Percentiles rank a stretch among this genome's conserved stretches.
Evolutionary conservation across 2,329 filamentous ascomycete genomes (phyloP).

Genomic region (Neopestalotiopsis sp.): DNA sequence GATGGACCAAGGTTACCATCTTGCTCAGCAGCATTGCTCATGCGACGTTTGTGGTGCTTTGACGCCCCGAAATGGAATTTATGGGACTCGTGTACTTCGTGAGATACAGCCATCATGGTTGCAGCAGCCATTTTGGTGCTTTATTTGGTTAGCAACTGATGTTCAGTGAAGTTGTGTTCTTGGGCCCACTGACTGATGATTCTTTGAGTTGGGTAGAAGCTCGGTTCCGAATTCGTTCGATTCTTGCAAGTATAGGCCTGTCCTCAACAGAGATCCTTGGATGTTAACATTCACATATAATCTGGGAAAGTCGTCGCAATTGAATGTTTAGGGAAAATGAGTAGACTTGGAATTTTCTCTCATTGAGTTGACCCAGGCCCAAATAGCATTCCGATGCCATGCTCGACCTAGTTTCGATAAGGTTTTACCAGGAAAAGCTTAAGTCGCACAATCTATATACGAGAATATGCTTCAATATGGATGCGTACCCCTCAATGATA

Average conservation of each 20-base stretch:
- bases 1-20: slow-evolving; percentile 49
- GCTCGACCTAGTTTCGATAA: not conserved
- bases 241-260: no score
- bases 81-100: slow-evolving; percentile 32
- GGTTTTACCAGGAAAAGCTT: not conserved
- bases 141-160: not conserved
- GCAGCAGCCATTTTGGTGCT: not conserved
- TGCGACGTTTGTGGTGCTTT: slow-evolving; percentile 50
- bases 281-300: no score
- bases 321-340: not conserved
- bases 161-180: no score
- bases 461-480: not conserved
- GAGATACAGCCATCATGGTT: not conserved
- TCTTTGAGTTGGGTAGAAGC: no score
- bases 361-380: not conserved
- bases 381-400: not conserved
- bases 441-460: not conserved
- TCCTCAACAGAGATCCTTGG: no score
- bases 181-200: no score
- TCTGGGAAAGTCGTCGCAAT: no score
- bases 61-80: slow-evolving; percentile 51
- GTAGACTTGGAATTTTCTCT: not conserved
- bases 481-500: not conserved
- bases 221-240: no score
- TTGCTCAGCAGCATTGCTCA: slow-evolving; percentile 49